A percentile compares a stretch with the other conserved stretches of the same genome.
These are phyloP conservation scores for Echinochloa phyllopogon DNA, from an alignment of 176 grass and related monocot species.

Conservation along the genomic window DNA sequence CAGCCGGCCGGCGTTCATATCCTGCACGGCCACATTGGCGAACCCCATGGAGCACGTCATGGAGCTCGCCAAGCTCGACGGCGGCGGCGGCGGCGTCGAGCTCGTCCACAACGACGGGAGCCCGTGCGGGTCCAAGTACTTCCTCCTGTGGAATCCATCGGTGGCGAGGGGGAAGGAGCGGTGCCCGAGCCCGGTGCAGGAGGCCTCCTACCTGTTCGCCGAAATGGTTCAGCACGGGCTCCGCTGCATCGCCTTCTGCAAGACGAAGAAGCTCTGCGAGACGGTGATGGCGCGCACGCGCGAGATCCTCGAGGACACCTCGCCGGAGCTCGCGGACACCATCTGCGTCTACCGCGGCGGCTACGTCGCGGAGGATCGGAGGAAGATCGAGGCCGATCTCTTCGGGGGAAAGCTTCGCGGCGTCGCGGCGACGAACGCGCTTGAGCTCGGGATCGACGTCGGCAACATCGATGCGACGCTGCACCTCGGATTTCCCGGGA, in stretches of 20 bases:
- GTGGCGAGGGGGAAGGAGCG: slow-evolving; percentile 1
- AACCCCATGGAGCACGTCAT: slow-evolving; percentile 71
- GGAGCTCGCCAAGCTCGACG: slow-evolving; percentile 60
- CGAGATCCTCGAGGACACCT: slow-evolving; percentile 54
- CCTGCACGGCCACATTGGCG: slow-evolving; percentile 73
- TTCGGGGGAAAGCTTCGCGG: slow-evolving; percentile 64
- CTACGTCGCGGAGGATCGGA: slow-evolving; percentile 67
- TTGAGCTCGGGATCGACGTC: slow-evolving; percentile 79
- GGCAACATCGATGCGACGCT: slow-evolving; percentile 76
- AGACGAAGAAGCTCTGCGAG: slow-evolving; percentile 76
- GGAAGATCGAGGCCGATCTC: slow-evolving; percentile 68
- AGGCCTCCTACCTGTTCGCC: slow-evolving; percentile 58
- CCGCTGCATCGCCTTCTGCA: slow-evolving; percentile 83
- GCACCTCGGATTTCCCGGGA: slow-evolving; percentile 81
- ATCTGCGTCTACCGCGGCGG: slow-evolving; percentile 76
- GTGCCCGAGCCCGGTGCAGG: slow-evolving; percentile 45
- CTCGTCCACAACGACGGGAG: slow-evolving; percentile 63
- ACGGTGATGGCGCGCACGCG: slow-evolving; percentile 55
- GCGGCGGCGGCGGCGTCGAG: slow-evolving; percentile 39
- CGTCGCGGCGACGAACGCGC: slow-evolving; percentile 73
- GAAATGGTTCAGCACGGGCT: slow-evolving; percentile 83
- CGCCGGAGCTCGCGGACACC: slow-evolving; percentile 40
- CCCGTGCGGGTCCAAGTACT: slow-evolving; percentile 63
- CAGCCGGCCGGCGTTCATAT: slow-evolving; percentile 52
- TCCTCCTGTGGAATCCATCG: slow-evolving; percentile 73